Conservation (phyloP, 208 protist genomes). For the Tritrichomonas foetus region DNA sequence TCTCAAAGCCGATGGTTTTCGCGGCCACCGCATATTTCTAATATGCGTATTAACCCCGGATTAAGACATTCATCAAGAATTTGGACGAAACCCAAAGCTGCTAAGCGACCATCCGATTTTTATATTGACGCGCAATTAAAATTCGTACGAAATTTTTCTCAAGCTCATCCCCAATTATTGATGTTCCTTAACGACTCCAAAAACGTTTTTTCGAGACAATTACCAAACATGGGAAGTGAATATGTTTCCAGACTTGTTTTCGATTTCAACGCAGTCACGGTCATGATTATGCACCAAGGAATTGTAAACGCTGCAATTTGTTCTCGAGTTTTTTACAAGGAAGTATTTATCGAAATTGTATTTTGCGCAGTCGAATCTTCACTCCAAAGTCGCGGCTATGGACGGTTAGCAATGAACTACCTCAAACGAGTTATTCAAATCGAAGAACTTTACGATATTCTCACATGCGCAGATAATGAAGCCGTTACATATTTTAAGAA, state of each 20-base stretch:
- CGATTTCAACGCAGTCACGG: constrained; percentile 49
- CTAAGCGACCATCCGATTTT: neutral
- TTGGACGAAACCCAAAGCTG: neutral
- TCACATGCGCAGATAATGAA: constrained; percentile 80
- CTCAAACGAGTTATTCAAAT: constrained; percentile 63
- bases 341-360: constrained; percentile 72
- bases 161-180: neutral
- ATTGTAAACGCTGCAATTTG: constrained; percentile 70
- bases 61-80: neutral
- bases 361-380: constrained; percentile 69
- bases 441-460: constrained; percentile 62
- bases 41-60: neutral
- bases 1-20: too few relatives aligned
- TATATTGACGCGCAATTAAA: constrained; percentile 14
- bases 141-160: neutral
- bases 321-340: constrained; percentile 64
- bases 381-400: constrained; percentile 69
- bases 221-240: constrained; percentile 74
- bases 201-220: constrained; percentile 71
- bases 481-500: constrained; percentile 79
- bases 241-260: constrained; percentile 73
- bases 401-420: constrained; percentile 67
- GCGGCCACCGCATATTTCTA: neutral
- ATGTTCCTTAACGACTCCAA: constrained; percentile 63
- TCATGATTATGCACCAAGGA: neutral